These are phyloP conservation scores for Xylariaceae sp. DNA, from an alignment of 2,329 filamentous ascomycete species.

Conservation along the genomic window DNA sequence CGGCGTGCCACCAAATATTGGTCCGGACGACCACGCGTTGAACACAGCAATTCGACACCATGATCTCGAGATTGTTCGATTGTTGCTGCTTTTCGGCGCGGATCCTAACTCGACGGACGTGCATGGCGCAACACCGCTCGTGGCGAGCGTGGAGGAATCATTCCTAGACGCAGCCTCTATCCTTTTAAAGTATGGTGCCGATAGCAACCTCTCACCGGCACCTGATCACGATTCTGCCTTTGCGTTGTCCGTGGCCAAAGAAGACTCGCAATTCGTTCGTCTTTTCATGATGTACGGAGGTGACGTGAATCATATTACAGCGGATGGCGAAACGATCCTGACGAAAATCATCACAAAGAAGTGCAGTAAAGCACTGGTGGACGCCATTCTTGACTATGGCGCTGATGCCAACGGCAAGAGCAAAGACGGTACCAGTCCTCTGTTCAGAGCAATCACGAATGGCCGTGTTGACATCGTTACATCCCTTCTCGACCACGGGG, in stretches of 20 bases:
- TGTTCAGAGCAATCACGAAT: slow-evolving; percentile 58
- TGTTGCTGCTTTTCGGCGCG: slow-evolving; percentile 54
- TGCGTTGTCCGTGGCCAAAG: slow-evolving; percentile 43
- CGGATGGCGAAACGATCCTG: slow-evolving; percentile 57
- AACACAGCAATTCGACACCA: slow-evolving; percentile 48
- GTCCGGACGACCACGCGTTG: slow-evolving; percentile 42
- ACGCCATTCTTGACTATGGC: slow-evolving; percentile 57
- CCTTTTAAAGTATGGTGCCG: slow-evolving; percentile 61
- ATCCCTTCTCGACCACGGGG: slow-evolving; percentile 48
- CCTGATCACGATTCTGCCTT: slow-evolving; percentile 52
- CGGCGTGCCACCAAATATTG: slow-evolving; percentile 49
- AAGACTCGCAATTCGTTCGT: slow-evolving; percentile 53
- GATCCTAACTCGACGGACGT: slow-evolving; percentile 49
- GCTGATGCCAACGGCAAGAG: slow-evolving; percentile 56
- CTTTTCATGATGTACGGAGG: slow-evolving; percentile 59
- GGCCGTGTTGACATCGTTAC: slow-evolving; percentile 54
- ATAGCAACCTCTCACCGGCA: slow-evolving; percentile 48
- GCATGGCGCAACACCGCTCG: slow-evolving; percentile 47
- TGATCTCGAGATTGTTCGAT: slow-evolving; percentile 49
- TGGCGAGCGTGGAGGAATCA: slow-evolving; percentile 45
- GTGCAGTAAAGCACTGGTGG: slow-evolving; percentile 49
- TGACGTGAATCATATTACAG: slow-evolving; percentile 48
- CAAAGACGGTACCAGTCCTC: slow-evolving; percentile 56
- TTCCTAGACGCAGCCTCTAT: slow-evolving; percentile 54
- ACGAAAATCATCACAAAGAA: slow-evolving; percentile 57